These are phyloP conservation scores for Calonectria henricotiae DNA, from an alignment of 2,329 filamentous ascomycete species.

Conservation along the genomic window DNA sequence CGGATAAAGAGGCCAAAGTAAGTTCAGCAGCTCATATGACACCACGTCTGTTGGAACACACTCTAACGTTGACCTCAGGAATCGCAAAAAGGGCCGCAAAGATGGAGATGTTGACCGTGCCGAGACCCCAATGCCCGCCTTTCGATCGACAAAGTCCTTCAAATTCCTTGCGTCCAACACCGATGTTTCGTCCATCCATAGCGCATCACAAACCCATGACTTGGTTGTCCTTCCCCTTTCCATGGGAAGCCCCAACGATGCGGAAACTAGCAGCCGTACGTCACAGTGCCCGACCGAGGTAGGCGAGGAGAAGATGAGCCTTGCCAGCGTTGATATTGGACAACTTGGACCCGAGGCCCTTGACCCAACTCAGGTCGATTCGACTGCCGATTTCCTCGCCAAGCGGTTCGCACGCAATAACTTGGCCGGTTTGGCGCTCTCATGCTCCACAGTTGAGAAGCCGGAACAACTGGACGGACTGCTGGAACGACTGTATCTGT, in stretches of 20 bases:
- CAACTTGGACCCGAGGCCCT: constrained; percentile 36
- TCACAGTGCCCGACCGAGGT: constrained; percentile 29
- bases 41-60: background rate
- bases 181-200: constrained; percentile 29
- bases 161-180: constrained; percentile 29
- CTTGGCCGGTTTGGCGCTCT: constrained; percentile 34
- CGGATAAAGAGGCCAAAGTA: constrained; percentile 8
- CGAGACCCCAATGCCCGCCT: constrained; percentile 30
- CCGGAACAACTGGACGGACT: constrained; percentile 35
- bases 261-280: constrained; percentile 28
- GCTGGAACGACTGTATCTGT: constrained; percentile 29
- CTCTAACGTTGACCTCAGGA: background rate
- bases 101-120: background rate
- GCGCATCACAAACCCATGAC: constrained; percentile 28
- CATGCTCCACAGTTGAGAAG: constrained; percentile 21
- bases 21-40: background rate
- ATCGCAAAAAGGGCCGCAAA: constrained; percentile 14
- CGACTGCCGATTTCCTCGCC: constrained; percentile 35
- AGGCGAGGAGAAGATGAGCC: constrained; percentile 36
- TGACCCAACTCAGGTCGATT: constrained; percentile 31
- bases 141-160: constrained; percentile 36
- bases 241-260: constrained; percentile 35
- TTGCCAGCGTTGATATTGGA: constrained; percentile 35
- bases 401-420: constrained; percentile 28
- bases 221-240: constrained; percentile 36